phyloP scores from a whole-genome alignment of 1,284 basidiomycete species.

The Afroboletus lepidellus region DNA sequence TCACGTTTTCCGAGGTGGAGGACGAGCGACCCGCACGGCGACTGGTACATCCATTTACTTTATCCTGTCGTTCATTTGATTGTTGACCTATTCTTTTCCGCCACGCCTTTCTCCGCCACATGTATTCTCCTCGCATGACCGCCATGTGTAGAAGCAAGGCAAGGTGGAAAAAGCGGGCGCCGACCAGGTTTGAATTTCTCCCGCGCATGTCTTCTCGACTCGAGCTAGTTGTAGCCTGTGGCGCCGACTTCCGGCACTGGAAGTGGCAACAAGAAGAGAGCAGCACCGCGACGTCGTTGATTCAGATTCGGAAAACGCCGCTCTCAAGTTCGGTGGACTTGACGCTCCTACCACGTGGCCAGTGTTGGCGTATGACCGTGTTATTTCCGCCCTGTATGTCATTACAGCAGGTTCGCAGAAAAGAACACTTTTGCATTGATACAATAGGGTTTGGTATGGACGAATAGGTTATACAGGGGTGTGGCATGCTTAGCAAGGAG shows the following conservation, averaged over 20 bases:
- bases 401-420: background rate
- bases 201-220: background rate
- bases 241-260: slow-evolving; percentile 4
- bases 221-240: slow-evolving; percentile 4
- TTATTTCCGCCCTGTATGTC: background rate
- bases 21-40: slow-evolving; percentile 29
- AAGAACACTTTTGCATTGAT: slow-evolving; percentile 18
- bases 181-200: slow-evolving; percentile 26
- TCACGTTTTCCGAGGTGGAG: slow-evolving; percentile 25
- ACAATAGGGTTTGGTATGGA: slow-evolving; percentile 21
- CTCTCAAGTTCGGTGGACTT: background rate
- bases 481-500: slow-evolving; percentile 8
- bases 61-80: background rate
- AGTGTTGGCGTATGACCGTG: background rate
- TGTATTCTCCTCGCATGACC: background rate
- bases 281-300: slow-evolving; percentile 26
- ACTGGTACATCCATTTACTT: slow-evolving; percentile 19
- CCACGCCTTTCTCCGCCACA: background rate
- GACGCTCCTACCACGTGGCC: background rate
- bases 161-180: slow-evolving; percentile 18
- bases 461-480: slow-evolving; percentile 24
- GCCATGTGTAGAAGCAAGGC: slow-evolving; percentile 22
- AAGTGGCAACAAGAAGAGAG: slow-evolving; percentile 22
- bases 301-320: background rate
- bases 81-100: slow-evolving; percentile 2